Conservation (phyloP, 148 eudicot species). For the Hydrangea macrophylla region DNA sequence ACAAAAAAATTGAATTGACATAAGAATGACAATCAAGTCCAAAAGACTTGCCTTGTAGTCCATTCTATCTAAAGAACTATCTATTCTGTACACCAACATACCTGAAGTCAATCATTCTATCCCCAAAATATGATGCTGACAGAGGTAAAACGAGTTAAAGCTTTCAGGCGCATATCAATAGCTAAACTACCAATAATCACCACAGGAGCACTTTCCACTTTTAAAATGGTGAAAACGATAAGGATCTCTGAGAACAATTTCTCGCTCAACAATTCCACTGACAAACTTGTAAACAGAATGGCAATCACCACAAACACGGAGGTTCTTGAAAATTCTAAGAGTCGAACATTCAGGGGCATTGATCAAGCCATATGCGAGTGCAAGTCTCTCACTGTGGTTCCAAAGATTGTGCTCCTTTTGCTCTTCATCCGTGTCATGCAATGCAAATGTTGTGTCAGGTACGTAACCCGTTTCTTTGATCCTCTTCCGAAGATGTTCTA, state of each 20-base stretch:
- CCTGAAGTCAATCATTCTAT: too few relatives aligned
- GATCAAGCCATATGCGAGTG: constrained; percentile 62
- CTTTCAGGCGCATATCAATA: background rate
- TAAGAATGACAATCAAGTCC: too few relatives aligned
- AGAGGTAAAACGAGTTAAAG: too few relatives aligned
- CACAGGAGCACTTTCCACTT: constrained; percentile 63
- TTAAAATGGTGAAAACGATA: constrained; percentile 67
- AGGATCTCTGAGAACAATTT: constrained; percentile 58
- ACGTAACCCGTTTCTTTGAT: constrained; percentile 61
- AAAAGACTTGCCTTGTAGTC: too few relatives aligned
- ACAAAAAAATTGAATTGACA: too few relatives aligned
- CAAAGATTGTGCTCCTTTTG: constrained; percentile 66
- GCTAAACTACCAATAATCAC: constrained; percentile 62
- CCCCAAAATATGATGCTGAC: too few relatives aligned
- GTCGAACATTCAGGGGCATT: constrained; percentile 39
- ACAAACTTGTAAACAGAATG: constrained; percentile 66
- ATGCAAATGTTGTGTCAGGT: constrained; percentile 57
- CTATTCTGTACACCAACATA: too few relatives aligned
- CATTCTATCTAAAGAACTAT: too few relatives aligned
- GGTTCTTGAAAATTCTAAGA: constrained; percentile 69
- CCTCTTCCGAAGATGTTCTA: constrained; percentile 49
- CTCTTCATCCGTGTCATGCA: constrained; percentile 82
- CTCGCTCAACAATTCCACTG: constrained; percentile 39
- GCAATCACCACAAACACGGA: constrained; percentile 75
- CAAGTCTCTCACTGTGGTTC: constrained; percentile 76